These are phyloP conservation scores for Aristolochia californica DNA, from an alignment of 164 flowering plant species.

Conservation along the genomic window DNA sequence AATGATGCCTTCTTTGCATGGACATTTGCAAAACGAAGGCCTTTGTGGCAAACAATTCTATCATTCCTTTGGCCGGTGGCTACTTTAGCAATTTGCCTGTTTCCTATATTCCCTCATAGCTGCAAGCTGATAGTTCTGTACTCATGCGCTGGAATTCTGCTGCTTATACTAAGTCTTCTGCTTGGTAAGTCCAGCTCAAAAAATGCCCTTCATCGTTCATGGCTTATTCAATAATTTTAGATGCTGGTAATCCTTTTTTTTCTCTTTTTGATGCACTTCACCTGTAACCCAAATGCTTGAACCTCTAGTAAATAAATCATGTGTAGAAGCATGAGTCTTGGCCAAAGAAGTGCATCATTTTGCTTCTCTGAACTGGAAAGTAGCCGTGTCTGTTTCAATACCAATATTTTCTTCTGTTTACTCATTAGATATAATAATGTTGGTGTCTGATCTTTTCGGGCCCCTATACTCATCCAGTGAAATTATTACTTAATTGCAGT, in stretches of 20 bases:
- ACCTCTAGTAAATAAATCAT: too few species aligned
- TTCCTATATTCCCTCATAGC: conserved; percentile 90
- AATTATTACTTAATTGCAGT: conserved; percentile 33
- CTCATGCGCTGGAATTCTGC: conserved; percentile 77
- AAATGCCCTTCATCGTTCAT: neutral
- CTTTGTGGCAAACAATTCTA: conserved; percentile 95
- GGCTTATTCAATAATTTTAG: too few species aligned
- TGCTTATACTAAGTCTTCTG: conserved; percentile 60
- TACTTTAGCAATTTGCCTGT: conserved; percentile 96
- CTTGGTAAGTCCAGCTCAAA: conserved; percentile 35
- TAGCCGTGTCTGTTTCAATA: too few species aligned
- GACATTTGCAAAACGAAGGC: conserved; percentile 76
- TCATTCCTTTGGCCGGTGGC: conserved; percentile 90
- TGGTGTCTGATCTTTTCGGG: too few species aligned
- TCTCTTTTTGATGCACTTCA: too few species aligned
- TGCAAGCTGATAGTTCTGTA: conserved; percentile 80
- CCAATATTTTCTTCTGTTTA: too few species aligned
- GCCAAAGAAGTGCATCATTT: too few species aligned
- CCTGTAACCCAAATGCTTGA: too few species aligned
- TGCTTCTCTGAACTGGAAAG: too few species aligned
- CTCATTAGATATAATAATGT: too few species aligned
- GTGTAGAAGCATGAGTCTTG: too few species aligned
- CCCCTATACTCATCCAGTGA: neutral
- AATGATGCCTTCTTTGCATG: conserved; percentile 96
- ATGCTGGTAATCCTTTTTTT: too few species aligned